Evolutionary conservation across 1,284 basidiomycete genomes (phyloP).

Genomic region (Marasmius fiardii): DNA sequence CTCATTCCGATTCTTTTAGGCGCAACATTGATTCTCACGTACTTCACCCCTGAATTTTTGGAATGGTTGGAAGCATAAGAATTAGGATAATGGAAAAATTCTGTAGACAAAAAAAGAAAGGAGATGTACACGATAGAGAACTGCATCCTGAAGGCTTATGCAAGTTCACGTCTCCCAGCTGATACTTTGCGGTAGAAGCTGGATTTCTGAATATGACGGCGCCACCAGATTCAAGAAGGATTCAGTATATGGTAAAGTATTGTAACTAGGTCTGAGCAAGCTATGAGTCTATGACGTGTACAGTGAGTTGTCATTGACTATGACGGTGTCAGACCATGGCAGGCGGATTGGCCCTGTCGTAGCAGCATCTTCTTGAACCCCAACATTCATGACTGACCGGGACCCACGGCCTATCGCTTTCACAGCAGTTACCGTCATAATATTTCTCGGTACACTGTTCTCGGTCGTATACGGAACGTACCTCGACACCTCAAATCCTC

Average conservation of each 20-base stretch:
- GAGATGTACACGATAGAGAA: neutral
- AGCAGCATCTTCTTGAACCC: neutral
- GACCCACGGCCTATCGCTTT: constrained; percentile 31
- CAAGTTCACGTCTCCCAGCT: no score
- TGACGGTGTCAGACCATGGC: no score
- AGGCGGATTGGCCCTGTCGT: no score
- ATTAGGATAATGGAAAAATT: neutral
- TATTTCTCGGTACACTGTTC: constrained; percentile 36
- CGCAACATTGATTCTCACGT: constrained; percentile 86
- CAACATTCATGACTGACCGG: constrained; percentile 24
- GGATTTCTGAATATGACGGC: no score
- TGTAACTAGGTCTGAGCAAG: no score
- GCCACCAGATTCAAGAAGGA: no score
- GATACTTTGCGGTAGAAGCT: no score
- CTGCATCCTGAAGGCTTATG: no score
- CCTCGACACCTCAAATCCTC: constrained; percentile 69
- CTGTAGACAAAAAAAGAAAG: neutral
- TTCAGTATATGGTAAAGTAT: no score
- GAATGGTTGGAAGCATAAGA: constrained; percentile 73
- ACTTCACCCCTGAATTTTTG: constrained; percentile 95
- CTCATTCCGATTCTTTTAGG: constrained; percentile 38
- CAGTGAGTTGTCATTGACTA: no score
- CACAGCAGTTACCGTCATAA: constrained; percentile 26
- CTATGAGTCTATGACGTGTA: no score
- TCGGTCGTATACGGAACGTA: constrained; percentile 45